Evolutionary conservation across 2,329 filamentous ascomycete genomes (phyloP).

Genomic region (Xylaria sp.): DNA sequence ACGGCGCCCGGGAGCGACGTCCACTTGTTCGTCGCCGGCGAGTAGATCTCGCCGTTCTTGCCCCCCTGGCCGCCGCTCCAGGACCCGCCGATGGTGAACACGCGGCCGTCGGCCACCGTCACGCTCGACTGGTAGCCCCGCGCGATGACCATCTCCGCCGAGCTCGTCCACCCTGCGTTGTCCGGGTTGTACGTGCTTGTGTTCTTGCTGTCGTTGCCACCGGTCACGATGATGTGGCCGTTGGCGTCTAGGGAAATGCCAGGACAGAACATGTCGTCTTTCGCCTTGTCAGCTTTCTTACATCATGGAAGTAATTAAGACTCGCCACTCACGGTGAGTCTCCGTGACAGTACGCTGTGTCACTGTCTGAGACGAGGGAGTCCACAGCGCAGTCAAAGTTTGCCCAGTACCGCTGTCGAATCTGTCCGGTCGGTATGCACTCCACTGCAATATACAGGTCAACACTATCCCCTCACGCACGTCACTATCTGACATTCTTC

Average conservation of each 20-base stretch:
- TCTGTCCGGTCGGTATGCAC: slow-evolving; percentile 38
- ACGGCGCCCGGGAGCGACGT: slow-evolving; percentile 55
- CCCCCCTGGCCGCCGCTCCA: slow-evolving; percentile 61
- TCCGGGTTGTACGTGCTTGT: slow-evolving; percentile 61
- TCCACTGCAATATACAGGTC: slow-evolving; percentile 39
- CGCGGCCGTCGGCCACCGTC: slow-evolving; percentile 62
- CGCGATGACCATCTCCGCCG: slow-evolving; percentile 56
- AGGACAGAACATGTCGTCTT: slow-evolving; percentile 66
- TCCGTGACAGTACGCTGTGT: slow-evolving; percentile 51
- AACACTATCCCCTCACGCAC: background rate
- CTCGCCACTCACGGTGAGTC: slow-evolving; percentile 49
- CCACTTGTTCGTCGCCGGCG: slow-evolving; percentile 60
- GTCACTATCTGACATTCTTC: background rate
- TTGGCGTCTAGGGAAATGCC: slow-evolving; percentile 62
- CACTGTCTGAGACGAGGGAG: slow-evolving; percentile 41
- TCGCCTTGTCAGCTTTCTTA: slow-evolving; percentile 40
- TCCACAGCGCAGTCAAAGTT: slow-evolving; percentile 41
- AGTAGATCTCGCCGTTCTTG: slow-evolving; percentile 68
- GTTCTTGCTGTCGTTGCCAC: slow-evolving; percentile 61
- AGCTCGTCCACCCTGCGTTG: slow-evolving; percentile 53
- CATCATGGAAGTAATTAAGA: background rate
- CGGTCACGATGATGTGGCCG: slow-evolving; percentile 64
- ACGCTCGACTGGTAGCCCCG: slow-evolving; percentile 65
- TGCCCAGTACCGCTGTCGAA: slow-evolving; percentile 38
- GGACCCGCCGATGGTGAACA: slow-evolving; percentile 70